Evolutionary conservation across 129 eudicot species (phyloP), one percentile per base, ranked within the genome.

Genomic region (Solidago caesia): DNA sequence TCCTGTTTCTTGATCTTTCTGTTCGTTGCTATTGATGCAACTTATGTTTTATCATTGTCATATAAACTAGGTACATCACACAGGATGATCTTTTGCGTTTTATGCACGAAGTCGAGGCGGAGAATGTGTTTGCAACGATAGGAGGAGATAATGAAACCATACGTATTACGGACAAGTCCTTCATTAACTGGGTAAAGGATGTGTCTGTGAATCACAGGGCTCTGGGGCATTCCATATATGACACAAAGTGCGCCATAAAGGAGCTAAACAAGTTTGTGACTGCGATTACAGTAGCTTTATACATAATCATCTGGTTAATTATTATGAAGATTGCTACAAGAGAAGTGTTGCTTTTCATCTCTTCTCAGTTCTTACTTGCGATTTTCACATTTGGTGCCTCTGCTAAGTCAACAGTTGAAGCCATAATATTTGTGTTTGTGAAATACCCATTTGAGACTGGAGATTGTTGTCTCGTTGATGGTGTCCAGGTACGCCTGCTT

Each of bases 351-450:
- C 64, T 59, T 59, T 59, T 59, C 64, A 59, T 59, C 42, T 59
- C 64, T 16, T 59, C 64, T 26, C 64, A 59, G 43, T 59, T 59
- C 64, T 59, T 59, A 59, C 64, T 26, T 59, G 41, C 42, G 15
- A 5, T 59, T 59, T 59, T 59, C 43, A 16, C 64, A 59, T 59
- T 59, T 26, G 64, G 64, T 5, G 39, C 64, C 1, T 16, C 64
- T 59, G 64, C 64, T 4, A 59, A 59, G 42, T 59, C 64, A 59
- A 4, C 43, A 26, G 4, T 59, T 4, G 43, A 59, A 6, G 25
- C 64, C 42, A 59, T 59, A 26, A 26, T 59, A 59, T 59, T 59
- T 59, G 64, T 59, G 64, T 59, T 59, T 59, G 39, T 59, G 64
- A 59, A 59, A 26, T 12, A 59, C 64, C 64, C 64, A n/a, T 59